phyloP scores from a whole-genome alignment of 805 yeast species.

The Zygosaccharomyces bisporus region DNA sequence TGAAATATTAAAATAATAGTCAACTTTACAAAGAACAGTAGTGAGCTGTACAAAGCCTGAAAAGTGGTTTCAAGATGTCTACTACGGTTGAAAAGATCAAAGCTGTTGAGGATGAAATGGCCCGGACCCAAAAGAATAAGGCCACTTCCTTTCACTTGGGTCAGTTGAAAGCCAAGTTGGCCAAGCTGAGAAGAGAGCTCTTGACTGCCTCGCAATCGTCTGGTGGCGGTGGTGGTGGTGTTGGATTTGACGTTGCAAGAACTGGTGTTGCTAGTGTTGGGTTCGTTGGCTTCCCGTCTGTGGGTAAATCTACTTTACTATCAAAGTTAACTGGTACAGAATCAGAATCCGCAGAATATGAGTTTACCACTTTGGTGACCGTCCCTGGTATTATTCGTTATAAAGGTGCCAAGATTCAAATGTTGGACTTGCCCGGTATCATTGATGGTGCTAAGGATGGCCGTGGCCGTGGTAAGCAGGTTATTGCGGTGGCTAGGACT shows the following conservation, averaged over 20 bases:
- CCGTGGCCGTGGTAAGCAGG: constrained; percentile 92
- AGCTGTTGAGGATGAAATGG: constrained; percentile 96
- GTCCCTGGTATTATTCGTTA: constrained; percentile 96
- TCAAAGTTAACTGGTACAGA: constrained; percentile 91
- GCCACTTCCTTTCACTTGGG: constrained; percentile 97
- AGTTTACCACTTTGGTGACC: constrained; percentile 94
- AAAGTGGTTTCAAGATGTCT: constrained; percentile 41
- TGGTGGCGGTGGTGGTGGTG: constrained; percentile 89
- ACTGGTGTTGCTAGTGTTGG: constrained; percentile 98
- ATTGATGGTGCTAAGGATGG: constrained; percentile 91
- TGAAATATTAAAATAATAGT: background rate
- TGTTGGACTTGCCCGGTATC: constrained; percentile 88
- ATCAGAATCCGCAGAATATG: constrained; percentile 97
- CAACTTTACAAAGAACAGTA: background rate
- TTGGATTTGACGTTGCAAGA: constrained; percentile 97
- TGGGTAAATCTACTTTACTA: constrained; percentile 76
- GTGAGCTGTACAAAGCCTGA: background rate
- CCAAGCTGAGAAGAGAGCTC: constrained; percentile 89
- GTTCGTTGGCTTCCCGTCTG: constrained; percentile 97
- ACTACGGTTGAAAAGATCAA: constrained; percentile 72
- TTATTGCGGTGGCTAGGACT: constrained; percentile 98
- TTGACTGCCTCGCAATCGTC: constrained; percentile 64
- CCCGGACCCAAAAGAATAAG: constrained; percentile 95
- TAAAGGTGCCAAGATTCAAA: constrained; percentile 96
- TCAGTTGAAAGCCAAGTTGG: constrained; percentile 92